Evolutionary conservation across 208 protist species (phyloP), one percentile per base, ranked within the genome.

Genomic region (Lotmaria passim): DNA sequence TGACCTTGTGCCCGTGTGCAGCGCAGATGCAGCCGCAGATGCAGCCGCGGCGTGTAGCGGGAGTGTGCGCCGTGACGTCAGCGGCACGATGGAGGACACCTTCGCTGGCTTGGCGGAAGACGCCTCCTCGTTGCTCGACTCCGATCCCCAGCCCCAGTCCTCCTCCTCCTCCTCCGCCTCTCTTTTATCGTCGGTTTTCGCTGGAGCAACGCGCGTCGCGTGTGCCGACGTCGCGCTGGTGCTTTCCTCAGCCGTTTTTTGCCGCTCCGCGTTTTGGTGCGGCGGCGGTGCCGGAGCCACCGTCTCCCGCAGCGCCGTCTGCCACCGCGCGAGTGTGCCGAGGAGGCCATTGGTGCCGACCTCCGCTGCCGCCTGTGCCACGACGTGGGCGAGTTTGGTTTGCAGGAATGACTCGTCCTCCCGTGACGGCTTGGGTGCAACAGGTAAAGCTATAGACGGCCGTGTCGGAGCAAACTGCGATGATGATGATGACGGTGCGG

Each of bases 291-390:
- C 26, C 5, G 75, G 75, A 0, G 75, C 75, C 19, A 81, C 75
- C 7, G 69, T 76, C 10, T 75, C 69, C 57, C 52, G 76, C 74
- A 71, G 69, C 50, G 36, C 75, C 61, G 58, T 78, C 51, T 84
- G 84, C 46, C 76, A 69, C 14, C 69, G 58, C 14, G 79, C 78
- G 38, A 89, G 67, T 17, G 84, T 69, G 48, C 72, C 65, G 52
- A 89, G 69, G 7, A 89, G 44, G 15, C 66, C 61, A 26, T 73
- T 69, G n/a, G 71, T 50, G 7, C 71, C 41, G 19, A 65, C 60
- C 17, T 68, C 46, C 2, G 75, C 36, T 23, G 58, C 58, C 26
- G 58, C 34, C 11, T 51, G 47, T 50, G 69, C 69, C 28, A 46
- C 59, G 21, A 39, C 30, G 60, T 26, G 59, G 4, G 58, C 47